Evolutionary conservation across 1,284 basidiomycete genomes (phyloP).

Genomic region (Ganoderma lingzhi): DNA sequence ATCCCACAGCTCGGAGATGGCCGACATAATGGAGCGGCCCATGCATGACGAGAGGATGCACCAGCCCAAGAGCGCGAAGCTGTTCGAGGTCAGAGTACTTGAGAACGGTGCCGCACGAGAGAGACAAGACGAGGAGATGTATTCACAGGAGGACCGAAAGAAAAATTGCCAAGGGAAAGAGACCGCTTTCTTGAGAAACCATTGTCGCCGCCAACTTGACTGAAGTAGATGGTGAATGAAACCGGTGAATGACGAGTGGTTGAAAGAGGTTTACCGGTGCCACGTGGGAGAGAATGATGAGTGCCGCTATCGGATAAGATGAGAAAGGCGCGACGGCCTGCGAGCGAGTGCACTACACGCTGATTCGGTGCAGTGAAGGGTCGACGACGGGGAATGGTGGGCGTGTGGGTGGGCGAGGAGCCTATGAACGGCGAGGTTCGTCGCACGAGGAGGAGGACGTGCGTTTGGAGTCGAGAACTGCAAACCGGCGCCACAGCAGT

Average conservation of each 20-base stretch:
- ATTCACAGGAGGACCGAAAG: conserved; percentile 56
- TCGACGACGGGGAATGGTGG: conserved; percentile 10
- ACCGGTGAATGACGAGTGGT: not conserved
- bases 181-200: conserved; percentile 28
- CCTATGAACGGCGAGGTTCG: not conserved
- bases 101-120: conserved; percentile 14
- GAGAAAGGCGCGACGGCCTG: conserved; percentile 22
- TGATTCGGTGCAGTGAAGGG: conserved; percentile 7
- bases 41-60: conserved; percentile 74
- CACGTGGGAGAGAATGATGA: conserved; percentile 23
- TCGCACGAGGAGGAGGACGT: conserved; percentile 16
- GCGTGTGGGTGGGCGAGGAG: not conserved
- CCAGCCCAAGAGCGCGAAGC: conserved; percentile 62
- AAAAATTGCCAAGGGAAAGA: conserved; percentile 41
- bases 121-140: conserved; percentile 11
- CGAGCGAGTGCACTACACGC: not conserved
- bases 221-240: not conserved
- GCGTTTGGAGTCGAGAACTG: not conserved
- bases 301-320: conserved; percentile 32
- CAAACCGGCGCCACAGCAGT: conserved; percentile 1
- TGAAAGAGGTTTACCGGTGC: conserved; percentile 10
- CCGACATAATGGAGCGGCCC: conserved; percentile 55
- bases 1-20: conserved; percentile 56
- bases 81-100: conserved; percentile 37
- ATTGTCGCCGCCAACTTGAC: conserved; percentile 20